Base-by-base conservation (phyloP, 495 filamentous ascomycete genomes). In the Glarea lozoyensis region DNA sequence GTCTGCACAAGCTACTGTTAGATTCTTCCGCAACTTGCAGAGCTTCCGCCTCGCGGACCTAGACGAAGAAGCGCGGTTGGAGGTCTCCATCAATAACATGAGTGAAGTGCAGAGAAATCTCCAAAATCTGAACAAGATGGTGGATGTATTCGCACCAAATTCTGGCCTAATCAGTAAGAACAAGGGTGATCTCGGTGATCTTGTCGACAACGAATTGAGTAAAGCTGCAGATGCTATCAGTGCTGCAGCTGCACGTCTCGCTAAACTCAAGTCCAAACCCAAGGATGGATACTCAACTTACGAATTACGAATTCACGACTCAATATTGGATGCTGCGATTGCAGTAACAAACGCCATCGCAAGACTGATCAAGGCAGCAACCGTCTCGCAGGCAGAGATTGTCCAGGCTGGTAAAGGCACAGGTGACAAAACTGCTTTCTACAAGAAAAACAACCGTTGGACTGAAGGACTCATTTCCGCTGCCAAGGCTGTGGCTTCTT, bases 381-480 rank as follows among this genome's bases (percentile, higher is more conserved):
- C 93, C 2, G 80, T 75, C 25, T 89, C 88, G 1, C 92, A 98
- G 59, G 82, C 94, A 58, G 92, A 98, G 63, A 98, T 98, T 56
- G 92, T 98, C n/a, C 80, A 87, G 33, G 86, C 94, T 57, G 92
- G 92, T 12, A 81, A 86, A 10, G 92, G 92, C 41, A 83, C 78
- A 42, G 84, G 86, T 27, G 92, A 88, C 29, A 74, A 78, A 18
- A 89, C 90, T n/a, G 86, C 88, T 25, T 98, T 97, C 70, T 98
- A 98, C 79, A 98, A 98, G 75, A 94, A 94, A 68, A 93, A 96
- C 72, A 77, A 77, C 61, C 80, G 92, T 30, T 98, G 92, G 92
- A 97, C 92, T 0, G 93, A 98, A 58, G 92, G 92, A 36, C 74
- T 98, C 34, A 94, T 98, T 60, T 93, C 86, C 24, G 92, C 92